Percentiles rank a stretch among this genome's conserved stretches.
Evolutionary conservation across 306 rosid genomes (phyloP).

Genomic region (Quillaja saponaria): DNA sequence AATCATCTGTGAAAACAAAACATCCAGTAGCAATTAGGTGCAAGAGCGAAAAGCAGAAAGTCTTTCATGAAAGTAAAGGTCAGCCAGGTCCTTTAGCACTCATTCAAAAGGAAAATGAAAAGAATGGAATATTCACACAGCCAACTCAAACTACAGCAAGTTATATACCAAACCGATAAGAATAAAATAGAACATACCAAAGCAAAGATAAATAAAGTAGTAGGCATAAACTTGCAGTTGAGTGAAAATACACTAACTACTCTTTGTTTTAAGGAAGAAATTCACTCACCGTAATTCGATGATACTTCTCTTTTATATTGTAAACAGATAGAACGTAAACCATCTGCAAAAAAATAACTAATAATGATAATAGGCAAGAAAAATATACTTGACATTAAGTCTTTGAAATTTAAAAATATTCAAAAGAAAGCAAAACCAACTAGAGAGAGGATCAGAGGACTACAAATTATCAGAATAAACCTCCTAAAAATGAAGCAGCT

Average conservation of each 20-base stretch:
- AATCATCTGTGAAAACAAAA: no score
- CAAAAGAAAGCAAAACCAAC: constrained; percentile 1
- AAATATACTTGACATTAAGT: constrained; percentile 15
- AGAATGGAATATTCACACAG: constrained; percentile 20
- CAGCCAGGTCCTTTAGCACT: no score
- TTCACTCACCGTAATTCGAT: constrained; percentile 83
- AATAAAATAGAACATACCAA: neutral
- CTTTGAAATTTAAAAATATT: neutral
- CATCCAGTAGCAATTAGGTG: no score
- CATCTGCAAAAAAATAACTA: constrained; percentile 68
- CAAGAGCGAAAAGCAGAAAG: no score
- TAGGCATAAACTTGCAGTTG: neutral
- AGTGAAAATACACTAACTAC: neutral
- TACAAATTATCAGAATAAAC: constrained; percentile 18
- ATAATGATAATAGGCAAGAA: constrained; percentile 23
- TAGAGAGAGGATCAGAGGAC: neutral
- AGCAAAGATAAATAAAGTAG: neutral
- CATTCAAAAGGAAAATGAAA: neutral
- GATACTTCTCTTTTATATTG: constrained; percentile 92
- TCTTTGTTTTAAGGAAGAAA: constrained; percentile 19
- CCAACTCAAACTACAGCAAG: neutral
- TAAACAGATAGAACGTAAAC: constrained; percentile 89
- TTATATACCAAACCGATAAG: constrained; percentile 1
- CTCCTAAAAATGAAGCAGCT: constrained; percentile 15
- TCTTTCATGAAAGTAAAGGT: no score